Base-by-base conservation (phyloP, 305 asterid genomes). In the Fraxinus sp. region DNA sequence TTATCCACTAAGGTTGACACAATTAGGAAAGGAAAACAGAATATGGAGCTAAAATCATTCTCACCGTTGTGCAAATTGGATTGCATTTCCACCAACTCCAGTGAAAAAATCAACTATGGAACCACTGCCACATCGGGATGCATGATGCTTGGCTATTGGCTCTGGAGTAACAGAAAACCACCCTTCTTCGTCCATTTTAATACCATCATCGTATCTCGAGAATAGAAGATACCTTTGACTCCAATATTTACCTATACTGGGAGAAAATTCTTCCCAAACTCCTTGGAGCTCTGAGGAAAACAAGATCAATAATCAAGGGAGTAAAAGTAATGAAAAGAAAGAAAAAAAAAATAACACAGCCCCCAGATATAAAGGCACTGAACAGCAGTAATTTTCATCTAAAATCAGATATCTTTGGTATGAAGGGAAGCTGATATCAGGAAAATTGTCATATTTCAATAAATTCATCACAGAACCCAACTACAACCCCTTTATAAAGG, bases 141-240 rank as follows among this genome's bases (percentile, higher is more conserved):
- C 97, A 80, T 95, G 99, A 87, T 94, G 97, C 88, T 90, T 91
- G 84, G 98, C 96, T 80, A 95, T 55, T 77, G 84, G 68, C 88
- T 95, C 99, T 0, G 99, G 98, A 2, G 99, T 95, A 52, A 93
- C 99, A 46, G 98, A 94, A 86, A 91, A 95, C 99, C 98, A 95
- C 82, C 99, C 99, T 90, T 95, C 99, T 88, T 87, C 91, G 39
- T 95, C 99, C 98, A 95, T 95, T 89, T 85, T 89, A 85, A 95
- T 90, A 6, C 99, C 99, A 14, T 83, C 46, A 79, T 94, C 93
- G 36, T 88, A 93, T 87, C 90, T 90, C 52, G 98, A 93, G 89
- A 95, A 95, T 78, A 95, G 77, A 3, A 76, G 44, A 86, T 95
- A 93, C 85, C 98, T 90, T 85, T 94, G 98, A 41, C 87, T 83